A percentile compares a stretch with the other conserved stretches of the same genome.
phyloP scores from a whole-genome alignment of 495 filamentous ascomycete genomes.

The Clohesyomyces aquaticus region DNA sequence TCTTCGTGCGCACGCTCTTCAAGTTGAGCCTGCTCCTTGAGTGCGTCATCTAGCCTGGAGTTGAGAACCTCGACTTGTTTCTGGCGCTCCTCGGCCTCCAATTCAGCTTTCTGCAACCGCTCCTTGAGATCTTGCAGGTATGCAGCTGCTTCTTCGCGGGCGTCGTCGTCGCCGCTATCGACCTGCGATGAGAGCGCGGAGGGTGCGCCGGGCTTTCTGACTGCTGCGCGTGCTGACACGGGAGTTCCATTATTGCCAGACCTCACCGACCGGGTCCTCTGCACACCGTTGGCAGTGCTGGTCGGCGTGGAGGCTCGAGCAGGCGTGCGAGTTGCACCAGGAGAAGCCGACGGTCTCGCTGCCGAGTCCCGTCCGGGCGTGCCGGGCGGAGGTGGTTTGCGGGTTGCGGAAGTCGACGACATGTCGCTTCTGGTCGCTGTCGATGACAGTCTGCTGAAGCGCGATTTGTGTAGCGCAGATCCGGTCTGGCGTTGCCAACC shows the following conservation, averaged over 20 bases:
- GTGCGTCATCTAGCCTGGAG: slow-evolving; percentile 80
- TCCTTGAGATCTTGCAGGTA: slow-evolving; percentile 84
- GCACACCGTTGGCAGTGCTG: slow-evolving; percentile 30
- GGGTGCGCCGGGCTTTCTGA: slow-evolving; percentile 37
- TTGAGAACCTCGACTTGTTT: slow-evolving; percentile 85
- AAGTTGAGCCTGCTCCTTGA: slow-evolving; percentile 78
- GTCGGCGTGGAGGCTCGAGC: slow-evolving; percentile 19
- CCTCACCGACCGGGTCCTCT: slow-evolving; percentile 27
- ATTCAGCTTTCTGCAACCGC: slow-evolving; percentile 78
- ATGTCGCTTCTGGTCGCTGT: not conserved
- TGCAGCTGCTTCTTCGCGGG: slow-evolving; percentile 71
- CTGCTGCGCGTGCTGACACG: slow-evolving; percentile 40
- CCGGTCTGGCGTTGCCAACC: not conserved
- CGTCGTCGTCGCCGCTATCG: slow-evolving; percentile 57
- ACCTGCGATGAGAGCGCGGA: slow-evolving; percentile 38
- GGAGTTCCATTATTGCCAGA: slow-evolving; percentile 37
- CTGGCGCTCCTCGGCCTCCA: slow-evolving; percentile 74
- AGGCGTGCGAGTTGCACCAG: slow-evolving; percentile 27
- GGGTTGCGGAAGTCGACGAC: slow-evolving; percentile 29
- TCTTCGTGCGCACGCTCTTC: slow-evolving; percentile 84
- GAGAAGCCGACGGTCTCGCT: slow-evolving; percentile 21
- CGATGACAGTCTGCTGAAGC: too few species aligned
- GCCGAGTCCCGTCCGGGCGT: slow-evolving; percentile 23
- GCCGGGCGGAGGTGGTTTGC: slow-evolving; percentile 30
- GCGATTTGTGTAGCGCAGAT: not conserved